Base-by-base conservation (phyloP, 169 alveolate genomes). In the Plasmodium yoelii region DNA sequence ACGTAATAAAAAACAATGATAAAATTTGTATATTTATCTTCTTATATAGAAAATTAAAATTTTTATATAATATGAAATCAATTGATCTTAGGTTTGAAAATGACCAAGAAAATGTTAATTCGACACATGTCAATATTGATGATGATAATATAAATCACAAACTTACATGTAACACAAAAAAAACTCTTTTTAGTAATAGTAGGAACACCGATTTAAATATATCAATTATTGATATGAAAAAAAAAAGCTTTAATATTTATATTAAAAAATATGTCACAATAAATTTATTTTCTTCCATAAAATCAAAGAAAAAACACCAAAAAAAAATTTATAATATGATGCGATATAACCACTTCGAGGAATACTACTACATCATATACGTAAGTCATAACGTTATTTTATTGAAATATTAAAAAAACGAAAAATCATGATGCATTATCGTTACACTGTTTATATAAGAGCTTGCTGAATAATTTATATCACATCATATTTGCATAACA, bases 341-440 rank as follows among this genome's bases (percentile, higher is more conserved):
- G 75, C 47, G 64, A 57, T 82, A 82, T 70, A 82, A 82, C 22
- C 65, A 82, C 42, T 82, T 82, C 49, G 90, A 82, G 49, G 84
- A 82, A 13, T 82, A 53, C 51, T 82, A 82, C 71, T 82, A 82
- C 53, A 68, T 55, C 60, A 12, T 82, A 82, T 82, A 82, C 18
- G 90, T 82, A 82, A 59, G 84, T 18, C 42, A 34, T 34, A 6
- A 34, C 2, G 0, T 34, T 34, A 34, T 34, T 34, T 34, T 34
- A 34, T 34, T 34, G 4, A 46, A 19, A 53, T 15, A 1, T 13
- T 22, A 56, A 56, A 56, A 0, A 56, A 56, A 56, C 9, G 24
- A 12, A 56, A 15, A 56, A 53, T n/a, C 6, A 53, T n/a, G 59
- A 13, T 51, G 59, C 10, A 51, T n/a, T 12, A 51, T 51, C 59